Conservation (phyloP, 257 asterid species). For the Penstemon eatonii region DNA sequence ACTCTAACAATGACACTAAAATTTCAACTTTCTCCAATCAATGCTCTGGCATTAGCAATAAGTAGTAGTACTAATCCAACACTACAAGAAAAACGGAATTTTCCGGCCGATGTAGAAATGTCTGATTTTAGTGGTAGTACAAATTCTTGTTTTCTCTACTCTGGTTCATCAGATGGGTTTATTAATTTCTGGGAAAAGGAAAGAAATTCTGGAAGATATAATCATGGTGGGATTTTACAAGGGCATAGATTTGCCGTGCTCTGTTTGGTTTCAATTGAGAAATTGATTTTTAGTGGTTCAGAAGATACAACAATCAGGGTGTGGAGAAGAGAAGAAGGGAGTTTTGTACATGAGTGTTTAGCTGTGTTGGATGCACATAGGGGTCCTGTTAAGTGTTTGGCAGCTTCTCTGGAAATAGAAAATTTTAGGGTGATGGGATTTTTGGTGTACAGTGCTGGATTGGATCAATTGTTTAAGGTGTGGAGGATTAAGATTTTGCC, state of each 20-base stretch:
- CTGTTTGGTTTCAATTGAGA: constrained; percentile 71
- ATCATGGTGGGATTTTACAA: constrained; percentile 84
- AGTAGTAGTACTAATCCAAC: too few species aligned
- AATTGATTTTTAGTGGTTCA: constrained; percentile 74
- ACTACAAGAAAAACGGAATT: too few species aligned
- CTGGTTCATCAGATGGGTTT: constrained; percentile 86
- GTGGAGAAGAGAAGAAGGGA: constrained; percentile 90
- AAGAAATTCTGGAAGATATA: constrained; percentile 60
- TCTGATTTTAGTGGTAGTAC: constrained; percentile 21
- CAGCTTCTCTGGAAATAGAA: constrained; percentile 74
- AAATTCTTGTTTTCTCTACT: constrained; percentile 63
- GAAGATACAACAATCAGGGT: constrained; percentile 87
- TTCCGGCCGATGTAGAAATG: too few species aligned
- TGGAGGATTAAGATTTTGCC: constrained; percentile 91
- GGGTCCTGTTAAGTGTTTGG: constrained; percentile 81
- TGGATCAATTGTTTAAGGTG: constrained; percentile 85
- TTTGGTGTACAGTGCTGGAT: constrained; percentile 71
- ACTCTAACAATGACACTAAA: constrained; percentile 74
- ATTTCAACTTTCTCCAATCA: constrained; percentile 77
- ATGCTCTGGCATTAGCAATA: constrained; percentile 47
- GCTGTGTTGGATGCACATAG: constrained; percentile 87
- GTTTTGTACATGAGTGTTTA: constrained; percentile 80
- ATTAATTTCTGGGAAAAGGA: constrained; percentile 96
- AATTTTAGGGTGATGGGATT: constrained; percentile 73
- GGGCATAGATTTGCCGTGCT: constrained; percentile 82